Conservation (phyloP, 2,329 filamentous ascomycete species). For the Fusarium nanum region DNA sequence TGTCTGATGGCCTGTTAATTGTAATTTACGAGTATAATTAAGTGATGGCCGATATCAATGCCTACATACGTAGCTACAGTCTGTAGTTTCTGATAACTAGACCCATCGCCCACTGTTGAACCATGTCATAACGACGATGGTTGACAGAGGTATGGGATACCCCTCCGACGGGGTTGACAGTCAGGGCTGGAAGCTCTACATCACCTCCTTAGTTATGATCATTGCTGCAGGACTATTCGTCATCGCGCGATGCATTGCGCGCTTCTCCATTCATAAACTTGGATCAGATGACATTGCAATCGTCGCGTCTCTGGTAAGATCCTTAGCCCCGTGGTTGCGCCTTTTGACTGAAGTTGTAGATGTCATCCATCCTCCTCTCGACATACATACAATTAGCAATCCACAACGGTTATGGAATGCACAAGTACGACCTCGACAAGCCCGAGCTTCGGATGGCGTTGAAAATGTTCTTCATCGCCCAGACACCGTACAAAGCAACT, state of each 20-base stretch:
- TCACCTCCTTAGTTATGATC: background rate
- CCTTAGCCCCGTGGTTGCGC: accelerated
- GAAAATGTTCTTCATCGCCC: slow-evolving; percentile 3
- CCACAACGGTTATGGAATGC: background rate
- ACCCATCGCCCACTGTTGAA: background rate
- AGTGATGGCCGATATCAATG: background rate
- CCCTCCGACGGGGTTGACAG: background rate
- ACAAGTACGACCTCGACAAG: background rate
- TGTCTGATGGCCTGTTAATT: background rate
- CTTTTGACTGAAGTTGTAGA: accelerated
- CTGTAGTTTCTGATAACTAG: background rate
- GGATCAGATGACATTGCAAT: background rate
- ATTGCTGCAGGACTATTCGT: background rate
- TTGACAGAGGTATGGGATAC: background rate
- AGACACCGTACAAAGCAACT: slow-evolving; percentile 2
- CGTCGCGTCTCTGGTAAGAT: background rate
- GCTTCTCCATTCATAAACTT: background rate
- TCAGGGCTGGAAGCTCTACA: slow-evolving; percentile 4
- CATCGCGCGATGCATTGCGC: background rate
- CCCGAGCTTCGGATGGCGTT: background rate
- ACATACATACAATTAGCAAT: background rate
- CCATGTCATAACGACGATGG: background rate
- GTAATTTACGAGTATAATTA: background rate
- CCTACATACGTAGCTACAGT: background rate
- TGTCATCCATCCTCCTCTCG: background rate